Evolutionary conservation across 306 rosid species (phyloP), one percentile per base, ranked within the genome.

Genomic region (Luffa aegyptiaca): DNA sequence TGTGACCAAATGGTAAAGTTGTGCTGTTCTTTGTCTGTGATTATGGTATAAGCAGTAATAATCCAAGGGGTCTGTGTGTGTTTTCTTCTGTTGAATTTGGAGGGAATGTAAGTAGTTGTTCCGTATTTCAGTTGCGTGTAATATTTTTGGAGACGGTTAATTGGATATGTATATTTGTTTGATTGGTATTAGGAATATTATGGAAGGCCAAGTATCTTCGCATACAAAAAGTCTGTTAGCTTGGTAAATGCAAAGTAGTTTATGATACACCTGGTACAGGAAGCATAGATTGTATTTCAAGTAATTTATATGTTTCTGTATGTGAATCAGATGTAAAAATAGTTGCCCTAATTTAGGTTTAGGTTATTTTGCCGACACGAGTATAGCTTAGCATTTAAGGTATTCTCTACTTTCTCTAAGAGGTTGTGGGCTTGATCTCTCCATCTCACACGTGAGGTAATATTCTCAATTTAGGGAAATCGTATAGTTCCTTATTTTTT

Each of bases 101-200:
- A 45, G 57, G 56, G 56, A 71, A 45, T 48, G 41, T 49, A 71
- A 46, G 57, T 45, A 71, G 76, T 71, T 37, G 18, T 14, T 17
- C 5, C 10, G 20, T 20, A 26, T 46, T 11, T 41, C 5, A 3
- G 37, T 12, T 45, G 57, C 12, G 44, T 71, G 76, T 71, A 71
- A 21, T 20, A 12, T 71, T 71, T 21, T 71, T 71, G 57, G 39
- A 46, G 39, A 11, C 16, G 10, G 18, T 45, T 70, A 44, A 20
- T 66, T 70, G 76, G 36, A 26, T 45, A 45, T 70, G 76, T 45
- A 11, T 70, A 70, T 70, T n/a, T 70, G 36, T 70, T 45, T 70
- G 39, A 1, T 70, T 26, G 18, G 53, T 45, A 18, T 45, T 42
- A 71, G 76, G 56, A n/a, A 2, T 64, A 35, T 35, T 71, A 66